A percentile compares a stretch with the other conserved stretches of the same genome.
Conservation (phyloP, 2,329 filamentous ascomycete species). For the Microdochium bolleyi region DNA sequence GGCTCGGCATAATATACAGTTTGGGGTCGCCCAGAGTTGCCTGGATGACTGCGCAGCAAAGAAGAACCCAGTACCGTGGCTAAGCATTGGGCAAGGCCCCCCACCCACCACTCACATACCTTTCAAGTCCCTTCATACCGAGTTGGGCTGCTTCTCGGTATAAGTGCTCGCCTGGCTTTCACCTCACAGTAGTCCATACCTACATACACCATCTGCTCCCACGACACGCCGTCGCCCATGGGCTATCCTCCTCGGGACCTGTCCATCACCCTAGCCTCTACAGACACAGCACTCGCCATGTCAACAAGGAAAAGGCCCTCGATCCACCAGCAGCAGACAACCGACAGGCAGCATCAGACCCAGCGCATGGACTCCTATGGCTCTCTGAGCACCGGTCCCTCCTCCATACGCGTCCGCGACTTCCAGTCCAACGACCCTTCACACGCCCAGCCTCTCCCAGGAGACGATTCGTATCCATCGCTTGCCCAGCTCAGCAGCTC, state of each 20-base stretch:
- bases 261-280: no score
- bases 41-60: no score
- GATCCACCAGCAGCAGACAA: not conserved
- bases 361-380: not conserved
- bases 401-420: not conserved
- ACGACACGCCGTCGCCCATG: no score
- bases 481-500: not conserved
- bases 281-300: not conserved
- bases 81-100: not conserved
- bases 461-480: not conserved
- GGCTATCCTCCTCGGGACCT: no score
- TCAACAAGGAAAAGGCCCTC: not conserved
- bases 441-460: not conserved
- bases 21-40: no score
- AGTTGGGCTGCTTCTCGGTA: not conserved
- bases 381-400: not conserved
- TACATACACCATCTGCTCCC: no score
- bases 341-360: not conserved
- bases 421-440: not conserved
- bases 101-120: not conserved
- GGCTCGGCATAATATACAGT: no score
- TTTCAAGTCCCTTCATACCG: not conserved
- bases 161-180: not conserved
- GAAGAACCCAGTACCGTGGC: no score
- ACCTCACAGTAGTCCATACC: not conserved